These are phyloP conservation scores for Cladosporium sp. DNA, from an alignment of 2,329 filamentous ascomycete genomes.

Conservation along the genomic window DNA sequence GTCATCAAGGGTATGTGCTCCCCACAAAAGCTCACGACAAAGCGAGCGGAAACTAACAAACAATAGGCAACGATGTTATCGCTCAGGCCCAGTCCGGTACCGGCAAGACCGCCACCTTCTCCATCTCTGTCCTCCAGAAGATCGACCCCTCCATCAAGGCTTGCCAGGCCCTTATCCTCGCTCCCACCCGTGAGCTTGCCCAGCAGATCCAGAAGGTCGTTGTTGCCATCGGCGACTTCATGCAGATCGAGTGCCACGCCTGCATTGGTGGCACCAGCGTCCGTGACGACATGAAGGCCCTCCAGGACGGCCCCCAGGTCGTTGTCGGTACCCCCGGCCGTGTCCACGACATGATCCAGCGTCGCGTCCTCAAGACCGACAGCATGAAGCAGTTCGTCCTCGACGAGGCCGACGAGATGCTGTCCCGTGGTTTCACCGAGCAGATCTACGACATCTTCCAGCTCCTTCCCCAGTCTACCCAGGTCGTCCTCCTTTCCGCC, in stretches of 20 bases:
- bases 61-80: slow-evolving; percentile 90
- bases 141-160: slow-evolving; percentile 92
- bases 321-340: slow-evolving; percentile 97
- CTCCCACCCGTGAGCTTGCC: slow-evolving; percentile 92
- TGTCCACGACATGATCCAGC: slow-evolving; percentile 82
- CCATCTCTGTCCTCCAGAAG: slow-evolving; percentile 98
- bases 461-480: slow-evolving; percentile 91
- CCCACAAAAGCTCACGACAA: not conserved
- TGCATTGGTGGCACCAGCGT: slow-evolving; percentile 98
- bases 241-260: slow-evolving; percentile 98
- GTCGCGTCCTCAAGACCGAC: slow-evolving; percentile 70
- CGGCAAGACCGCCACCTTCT: slow-evolving; percentile 99
- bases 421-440: slow-evolving; percentile 95
- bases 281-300: slow-evolving; percentile 79
- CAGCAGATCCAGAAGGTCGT: slow-evolving; percentile 98
- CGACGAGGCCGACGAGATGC: slow-evolving; percentile 83
- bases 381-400: slow-evolving; percentile 79
- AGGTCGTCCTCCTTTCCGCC: slow-evolving; percentile 97
- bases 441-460: slow-evolving; percentile 99
- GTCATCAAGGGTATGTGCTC: slow-evolving; percentile 76
- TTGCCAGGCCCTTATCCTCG: slow-evolving; percentile 96
- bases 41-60: slow-evolving; percentile 22
- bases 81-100: slow-evolving; percentile 99
- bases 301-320: slow-evolving; percentile 96
- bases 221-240: slow-evolving; percentile 99